Percentiles rank a stretch among this genome's conserved stretches.
These are phyloP conservation scores for Aspergillus sp. DNA, from an alignment of 2,329 filamentous ascomycete genomes.

Conservation along the genomic window DNA sequence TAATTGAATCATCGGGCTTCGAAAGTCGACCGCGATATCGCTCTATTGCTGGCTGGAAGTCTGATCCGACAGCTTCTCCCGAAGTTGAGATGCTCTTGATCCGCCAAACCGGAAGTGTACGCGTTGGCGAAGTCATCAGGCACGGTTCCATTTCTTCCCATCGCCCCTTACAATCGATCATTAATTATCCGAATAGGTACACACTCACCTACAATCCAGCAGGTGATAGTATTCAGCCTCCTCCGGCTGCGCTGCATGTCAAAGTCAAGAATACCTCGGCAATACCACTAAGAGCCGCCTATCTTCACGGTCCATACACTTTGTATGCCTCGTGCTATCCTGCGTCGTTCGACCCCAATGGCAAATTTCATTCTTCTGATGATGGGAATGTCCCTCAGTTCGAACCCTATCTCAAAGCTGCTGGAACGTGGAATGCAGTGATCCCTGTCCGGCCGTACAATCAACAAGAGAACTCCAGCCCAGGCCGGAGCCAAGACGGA, in stretches of 20 bases:
- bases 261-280: constrained; percentile 91
- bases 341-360: constrained; percentile 79
- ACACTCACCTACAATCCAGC: constrained; percentile 91
- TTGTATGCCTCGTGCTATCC: constrained; percentile 87
- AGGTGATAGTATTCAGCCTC: constrained; percentile 85
- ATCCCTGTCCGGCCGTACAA: constrained; percentile 80
- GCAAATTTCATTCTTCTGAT: constrained; percentile 71
- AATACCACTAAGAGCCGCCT: constrained; percentile 88
- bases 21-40: constrained; percentile 33
- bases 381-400: constrained; percentile 83
- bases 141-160: constrained; percentile 49
- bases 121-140: constrained; percentile 91
- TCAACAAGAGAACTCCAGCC: constrained; percentile 56
- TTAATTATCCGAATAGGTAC: constrained; percentile 52
- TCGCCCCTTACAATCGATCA: not conserved
- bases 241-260: constrained; percentile 78
- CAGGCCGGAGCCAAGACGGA: constrained; percentile 33
- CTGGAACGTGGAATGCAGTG: constrained; percentile 80
- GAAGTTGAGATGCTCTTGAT: constrained; percentile 75
- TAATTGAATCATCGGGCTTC: constrained; percentile 24
- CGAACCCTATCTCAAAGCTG: constrained; percentile 95
- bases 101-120: constrained; percentile 88
- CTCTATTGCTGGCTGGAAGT: constrained; percentile 42
- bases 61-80: constrained; percentile 27
- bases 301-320: constrained; percentile 94